phyloP scores from a whole-genome alignment of 176 grass and related monocot genomes.

The Metroxylon sagu region DNA sequence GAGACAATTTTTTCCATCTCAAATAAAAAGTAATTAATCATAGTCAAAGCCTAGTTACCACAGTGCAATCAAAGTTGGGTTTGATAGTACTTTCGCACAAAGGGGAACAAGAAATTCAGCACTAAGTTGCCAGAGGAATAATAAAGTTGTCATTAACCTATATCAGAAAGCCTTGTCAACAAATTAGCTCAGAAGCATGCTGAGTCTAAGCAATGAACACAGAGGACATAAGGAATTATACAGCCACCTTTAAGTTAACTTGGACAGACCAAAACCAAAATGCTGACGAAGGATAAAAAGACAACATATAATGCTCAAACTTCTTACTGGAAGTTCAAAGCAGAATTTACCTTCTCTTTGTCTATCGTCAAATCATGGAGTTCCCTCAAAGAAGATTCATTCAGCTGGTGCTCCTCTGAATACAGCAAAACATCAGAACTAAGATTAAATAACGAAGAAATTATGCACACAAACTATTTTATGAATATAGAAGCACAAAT shows the following conservation, averaged over 20 bases:
- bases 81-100: too few relatives aligned
- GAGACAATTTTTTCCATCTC: too few relatives aligned
- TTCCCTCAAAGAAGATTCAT: slow-evolving; percentile 45
- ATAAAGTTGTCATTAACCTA: too few relatives aligned
- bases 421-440: slow-evolving; percentile 22
- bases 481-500: background rate
- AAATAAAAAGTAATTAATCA: too few relatives aligned
- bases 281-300: background rate
- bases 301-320: background rate
- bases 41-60: too few relatives aligned
- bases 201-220: too few relatives aligned
- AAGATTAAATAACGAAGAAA: slow-evolving; percentile 9
- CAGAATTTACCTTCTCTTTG: slow-evolving; percentile 50
- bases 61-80: too few relatives aligned
- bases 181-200: too few relatives aligned
- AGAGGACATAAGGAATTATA: background rate
- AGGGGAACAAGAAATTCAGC: too few relatives aligned
- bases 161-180: too few relatives aligned
- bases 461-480: too few relatives aligned
- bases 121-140: too few relatives aligned
- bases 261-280: background rate
- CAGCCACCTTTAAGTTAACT: background rate
- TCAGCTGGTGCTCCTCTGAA: slow-evolving; percentile 66
- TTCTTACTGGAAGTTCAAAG: background rate
- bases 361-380: slow-evolving; percentile 63